Base-by-base conservation (phyloP, 2,329 filamentous ascomycete genomes). In the Chalaropsis thielavioides region DNA sequence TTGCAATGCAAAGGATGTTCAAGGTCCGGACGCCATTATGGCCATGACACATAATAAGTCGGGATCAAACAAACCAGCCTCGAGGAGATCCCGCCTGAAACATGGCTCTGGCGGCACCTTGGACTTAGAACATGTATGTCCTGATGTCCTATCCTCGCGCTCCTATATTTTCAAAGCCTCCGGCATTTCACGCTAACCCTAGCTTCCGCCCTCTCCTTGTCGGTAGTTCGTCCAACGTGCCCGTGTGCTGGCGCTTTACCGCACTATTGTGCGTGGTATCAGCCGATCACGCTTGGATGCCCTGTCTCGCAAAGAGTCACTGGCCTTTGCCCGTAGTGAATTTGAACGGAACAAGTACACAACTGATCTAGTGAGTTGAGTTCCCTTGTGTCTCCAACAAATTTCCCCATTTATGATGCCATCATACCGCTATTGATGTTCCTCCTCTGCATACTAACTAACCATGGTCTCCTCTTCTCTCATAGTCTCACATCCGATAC, bases 401-500 rank as follows among this genome's bases (percentile, higher is more conserved):
- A 24, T 7, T 40, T 41, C 17, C 15, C n/a, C 46, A 35, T 54
- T 13, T 60, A 11, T 46, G 8, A 38, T 8, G 1, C 8, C 7
- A 38, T 38, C 8, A 38, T 38, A 8, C 35, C 35, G 7, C 35
- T 8, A 10, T 38, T 38, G 35, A 8, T 8, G 6, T 8, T 38
- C 35, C 35, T n/a, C n/a, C n/a, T n/a, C n/a, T n/a, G n/a, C 8
- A 38, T 38, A 8, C n/a, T n/a, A 1, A 38, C 27, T 46, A n/a
- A 31, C 41, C 17, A 24, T 22, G 13, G 40, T n/a, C n/a, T 11
- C 41, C 41, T 19, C 7, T 62, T 4, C 44, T 4, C 44, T 51
- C 24, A n/a, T 27, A 84, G 82, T 73, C 75, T 68, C 83, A 86
- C 70, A 83, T 86, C 68, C 78, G 81, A 66, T 86, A 86, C 72